Conservation (phyloP, 1,284 basidiomycete species). For the Thelephora terrestris region DNA sequence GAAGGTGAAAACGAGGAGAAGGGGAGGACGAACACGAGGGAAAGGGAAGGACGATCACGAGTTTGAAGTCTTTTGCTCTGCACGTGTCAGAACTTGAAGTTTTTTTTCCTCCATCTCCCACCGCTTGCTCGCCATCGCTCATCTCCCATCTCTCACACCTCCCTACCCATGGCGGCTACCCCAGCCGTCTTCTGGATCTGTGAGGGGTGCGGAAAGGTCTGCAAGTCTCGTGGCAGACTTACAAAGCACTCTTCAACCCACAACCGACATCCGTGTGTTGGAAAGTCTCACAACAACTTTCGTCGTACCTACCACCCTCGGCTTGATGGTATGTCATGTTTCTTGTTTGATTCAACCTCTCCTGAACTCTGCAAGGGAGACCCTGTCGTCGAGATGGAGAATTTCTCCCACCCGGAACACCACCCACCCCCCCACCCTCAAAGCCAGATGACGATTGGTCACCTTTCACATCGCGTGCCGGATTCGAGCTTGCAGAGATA, state of each 20-base stretch:
- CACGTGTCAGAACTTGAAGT: too few species aligned
- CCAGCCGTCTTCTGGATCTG: too few species aligned
- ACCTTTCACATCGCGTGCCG: conserved; percentile 4
- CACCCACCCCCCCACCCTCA: conserved; percentile 3
- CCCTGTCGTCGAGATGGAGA: neutral
- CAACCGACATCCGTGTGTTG: neutral
- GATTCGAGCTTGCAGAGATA: conserved; percentile 9
- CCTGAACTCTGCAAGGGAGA: neutral
- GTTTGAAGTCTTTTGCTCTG: too few species aligned
- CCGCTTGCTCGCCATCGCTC: too few species aligned
- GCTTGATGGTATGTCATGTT: neutral
- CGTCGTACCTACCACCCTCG: neutral
- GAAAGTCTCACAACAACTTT: neutral
- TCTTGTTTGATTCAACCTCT: neutral
- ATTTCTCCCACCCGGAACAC: neutral
- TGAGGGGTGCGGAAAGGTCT: neutral
- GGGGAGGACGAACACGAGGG: too few species aligned
- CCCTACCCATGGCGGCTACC: too few species aligned
- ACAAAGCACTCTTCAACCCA: neutral
- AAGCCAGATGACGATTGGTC: conserved; percentile 2
- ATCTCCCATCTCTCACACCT: too few species aligned
- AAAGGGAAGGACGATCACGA: too few species aligned
- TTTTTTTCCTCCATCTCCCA: too few species aligned
- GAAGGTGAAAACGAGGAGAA: too few species aligned
- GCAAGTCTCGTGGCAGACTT: neutral